phyloP scores from a whole-genome alignment of 305 asterid species.

The Solanum hybrid region DNA sequence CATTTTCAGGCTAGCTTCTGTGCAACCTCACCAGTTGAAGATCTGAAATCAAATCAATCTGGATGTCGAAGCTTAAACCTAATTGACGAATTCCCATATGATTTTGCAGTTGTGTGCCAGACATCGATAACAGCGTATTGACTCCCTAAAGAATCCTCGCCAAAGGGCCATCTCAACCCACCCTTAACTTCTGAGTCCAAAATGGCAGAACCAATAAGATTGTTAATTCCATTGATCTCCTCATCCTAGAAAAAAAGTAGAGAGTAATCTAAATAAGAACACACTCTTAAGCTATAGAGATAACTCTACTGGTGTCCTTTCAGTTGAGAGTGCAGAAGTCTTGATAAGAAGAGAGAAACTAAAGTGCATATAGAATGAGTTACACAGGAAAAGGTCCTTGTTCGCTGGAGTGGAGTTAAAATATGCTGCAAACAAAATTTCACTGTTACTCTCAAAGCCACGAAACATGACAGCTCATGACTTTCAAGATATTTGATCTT shows the following conservation, averaged over 20 bases:
- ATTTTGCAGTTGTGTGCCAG: constrained; percentile 29
- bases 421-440: not conserved
- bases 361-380: not conserved
- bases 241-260: constrained; percentile 25
- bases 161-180: constrained; percentile 44
- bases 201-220: constrained; percentile 32
- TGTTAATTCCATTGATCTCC: constrained; percentile 25
- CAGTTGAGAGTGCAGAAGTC: not conserved
- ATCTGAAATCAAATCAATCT: constrained; percentile 35
- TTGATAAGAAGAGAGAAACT: not conserved
- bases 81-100: constrained; percentile 21
- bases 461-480: not conserved
- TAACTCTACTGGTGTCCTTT: not conserved
- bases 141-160: constrained; percentile 31
- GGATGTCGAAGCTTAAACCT: constrained; percentile 32
- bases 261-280: constrained; percentile 3
- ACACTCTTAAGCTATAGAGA: not conserved
- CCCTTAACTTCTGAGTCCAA: constrained; percentile 40
- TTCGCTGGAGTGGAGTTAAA: not conserved
- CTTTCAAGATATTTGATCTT: not conserved
- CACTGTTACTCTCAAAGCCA: not conserved
- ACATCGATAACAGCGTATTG: constrained; percentile 28
- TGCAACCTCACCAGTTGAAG: constrained; percentile 36
- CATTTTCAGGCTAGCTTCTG: constrained; percentile 30
- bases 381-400: not conserved